phyloP scores from a whole-genome alignment of 2,329 filamentous ascomycete species.

The Apiospora marii region DNA sequence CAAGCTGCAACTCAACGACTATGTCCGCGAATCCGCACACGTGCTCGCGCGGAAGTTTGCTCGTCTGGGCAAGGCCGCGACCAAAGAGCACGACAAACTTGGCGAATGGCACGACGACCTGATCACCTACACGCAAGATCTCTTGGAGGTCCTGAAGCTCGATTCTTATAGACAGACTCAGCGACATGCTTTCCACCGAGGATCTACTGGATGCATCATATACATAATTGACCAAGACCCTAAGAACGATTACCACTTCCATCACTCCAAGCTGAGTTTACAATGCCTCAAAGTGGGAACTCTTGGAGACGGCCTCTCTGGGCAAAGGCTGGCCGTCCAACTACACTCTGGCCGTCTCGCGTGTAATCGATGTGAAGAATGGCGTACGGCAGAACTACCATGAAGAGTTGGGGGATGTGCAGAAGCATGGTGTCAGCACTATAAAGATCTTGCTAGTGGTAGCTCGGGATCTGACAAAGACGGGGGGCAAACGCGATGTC shows the following conservation, averaged over 20 bases:
- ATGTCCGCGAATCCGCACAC: conserved; percentile 17
- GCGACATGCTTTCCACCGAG: neutral
- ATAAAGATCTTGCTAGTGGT: conserved; percentile 15
- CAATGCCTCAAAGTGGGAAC: conserved; percentile 18
- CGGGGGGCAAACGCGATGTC: conserved; percentile 4
- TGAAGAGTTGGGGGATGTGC: neutral
- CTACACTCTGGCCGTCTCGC: conserved; percentile 1
- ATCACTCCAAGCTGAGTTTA: neutral
- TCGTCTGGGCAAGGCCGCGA: neutral
- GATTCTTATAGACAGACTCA: neutral
- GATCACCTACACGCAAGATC: neutral
- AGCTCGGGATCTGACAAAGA: conserved; percentile 7
- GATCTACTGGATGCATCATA: neutral
- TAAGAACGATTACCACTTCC: neutral
- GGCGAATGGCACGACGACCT: neutral
- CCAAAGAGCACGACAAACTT: neutral
- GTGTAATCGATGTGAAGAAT: neutral
- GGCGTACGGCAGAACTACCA: neutral
- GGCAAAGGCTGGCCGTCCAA: neutral
- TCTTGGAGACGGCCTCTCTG: neutral
- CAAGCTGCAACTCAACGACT: neutral
- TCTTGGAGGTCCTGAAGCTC: neutral
- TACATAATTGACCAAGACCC: conserved; percentile 5
- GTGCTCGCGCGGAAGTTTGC: conserved; percentile 1
- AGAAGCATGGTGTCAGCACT: conserved; percentile 13